phyloP scores from a whole-genome alignment of 495 filamentous ascomycete species.

The Neurospora sublineolata region DNA sequence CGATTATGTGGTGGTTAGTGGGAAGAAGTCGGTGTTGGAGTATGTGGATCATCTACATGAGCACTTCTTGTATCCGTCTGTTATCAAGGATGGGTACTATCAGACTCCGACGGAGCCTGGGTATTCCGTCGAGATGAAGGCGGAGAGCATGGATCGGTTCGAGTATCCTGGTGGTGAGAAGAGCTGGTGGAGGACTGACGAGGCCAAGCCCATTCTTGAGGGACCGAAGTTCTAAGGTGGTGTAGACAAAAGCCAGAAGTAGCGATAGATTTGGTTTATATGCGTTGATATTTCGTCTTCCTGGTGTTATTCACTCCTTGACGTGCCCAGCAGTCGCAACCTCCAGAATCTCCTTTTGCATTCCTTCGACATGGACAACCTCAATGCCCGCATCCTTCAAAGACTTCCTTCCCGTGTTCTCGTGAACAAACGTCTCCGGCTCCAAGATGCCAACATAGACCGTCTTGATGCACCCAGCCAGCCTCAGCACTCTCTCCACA shows the following conservation, averaged over 20 bases:
- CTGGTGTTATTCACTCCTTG: not conserved
- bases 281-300: not conserved
- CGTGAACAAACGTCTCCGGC: conserved; percentile 75
- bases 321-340: conserved; percentile 72
- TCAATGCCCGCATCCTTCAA: conserved; percentile 65
- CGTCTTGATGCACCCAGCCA: conserved; percentile 51
- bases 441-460: conserved; percentile 85
- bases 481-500: conserved; percentile 63
- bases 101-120: conserved; percentile 72
- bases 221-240: conserved; percentile 35
- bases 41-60: conserved; percentile 92
- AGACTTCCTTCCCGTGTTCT: conserved; percentile 60
- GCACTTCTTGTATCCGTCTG: conserved; percentile 74
- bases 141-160: conserved; percentile 70
- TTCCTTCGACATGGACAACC: conserved; percentile 57
- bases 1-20: conserved; percentile 82
- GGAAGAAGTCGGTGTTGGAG: conserved; percentile 72
- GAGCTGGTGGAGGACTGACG: conserved; percentile 72
- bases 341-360: conserved; percentile 70
- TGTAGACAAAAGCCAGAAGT: not conserved
- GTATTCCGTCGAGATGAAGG: conserved; percentile 89
- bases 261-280: not conserved
- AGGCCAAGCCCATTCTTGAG: conserved; percentile 55
- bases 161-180: conserved; percentile 64
- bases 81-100: conserved; percentile 78